Evolutionary conservation across 768 basidiomycete species (phyloP), one percentile per base, ranked within the genome.

Genomic region (Exsudoporus frostii): DNA sequence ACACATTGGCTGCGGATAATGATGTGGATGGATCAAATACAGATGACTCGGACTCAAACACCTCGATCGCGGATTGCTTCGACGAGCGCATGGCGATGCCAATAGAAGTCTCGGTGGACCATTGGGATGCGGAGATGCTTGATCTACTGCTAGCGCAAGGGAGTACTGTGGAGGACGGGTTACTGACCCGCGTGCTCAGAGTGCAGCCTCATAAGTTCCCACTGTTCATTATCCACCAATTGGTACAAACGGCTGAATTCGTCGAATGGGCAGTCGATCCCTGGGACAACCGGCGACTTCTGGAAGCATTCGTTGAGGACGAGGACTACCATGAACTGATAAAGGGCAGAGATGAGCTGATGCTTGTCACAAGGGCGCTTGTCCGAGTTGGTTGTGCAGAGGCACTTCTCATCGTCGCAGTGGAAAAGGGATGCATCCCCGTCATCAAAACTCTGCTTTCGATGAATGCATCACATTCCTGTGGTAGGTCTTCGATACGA

Each of bases 101-200:
- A 22, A n/a, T 53, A 13, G 6, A 53, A 4, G 36, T 52, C 1
- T 34, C 51, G 4, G 44, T 58, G 3, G 44, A 46, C 3, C 50
- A 29, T 14, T 59, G 57, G 57, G 17, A 46, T 33, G 7, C 19
- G 0, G 40, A 53, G 7, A 36, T 58, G 7, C 0, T 54, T 2
- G 58, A 59, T 27, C 13, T 58, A 17, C 36, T 59, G 14, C 7
- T 58, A 7, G 17, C 48, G 2, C 3, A 42, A 24, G 51, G 56
- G 15, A 38, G 56, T 1, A 20, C 2, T 1, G 5, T 50, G 1
- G 40, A 51, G 0, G 51, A 38, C 4, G 0, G 1, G 2, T 13
- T 58, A 22, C 25, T 59, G 2, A 19, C 9, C 1, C 48, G 36
- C 4, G 41, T 50, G 0, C 51, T 59, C 19, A 8, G 5, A 29